Base-by-base conservation (phyloP, 345 rosid species). In the Physaria fendleri region DNA sequence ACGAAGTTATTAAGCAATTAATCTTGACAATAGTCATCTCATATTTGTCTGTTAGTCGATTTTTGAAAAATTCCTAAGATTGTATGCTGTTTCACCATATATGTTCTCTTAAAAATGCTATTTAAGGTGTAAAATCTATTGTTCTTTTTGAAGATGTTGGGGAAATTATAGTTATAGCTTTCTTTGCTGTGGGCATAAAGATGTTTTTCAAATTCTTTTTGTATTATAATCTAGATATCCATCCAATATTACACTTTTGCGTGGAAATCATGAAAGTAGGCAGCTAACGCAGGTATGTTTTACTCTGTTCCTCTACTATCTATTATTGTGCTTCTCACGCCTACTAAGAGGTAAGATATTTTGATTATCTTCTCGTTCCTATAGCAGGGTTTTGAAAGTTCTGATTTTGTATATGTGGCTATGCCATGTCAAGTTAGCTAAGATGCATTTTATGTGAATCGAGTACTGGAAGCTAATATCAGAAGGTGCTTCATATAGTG, bases 211-310 rank as follows among this genome's bases (percentile, higher is more conserved):
- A 2, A 37, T 37, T 17, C 18, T 56, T n/a, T n/a, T 46, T 27
- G 15, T 68, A 35, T 66, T 46, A n/a, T 6, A 43, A 12, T 55
- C 56, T 69, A 94, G 97, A 80, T 80, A 94, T 71, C 99, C 99
- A 23, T 96, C 99, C 57, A 74, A 87, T 64, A 90, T 94, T 54
- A 94, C 99, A 60, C 97, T 94, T 72, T 65, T 94, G 77, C 99
- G 99, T 35, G 99, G 99, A 51, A 94, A 94, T 74, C 97, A 90
- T 73, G 97, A 94, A 74, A 94, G 99, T 76, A 82, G 99, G 74
- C 99, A 94, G 77, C 87, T 94, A 64, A 94, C 99, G 25, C 99
- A 94, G 97, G 99, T 94, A 65, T 68, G 66, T 35, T 47, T 41
- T 64, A 44, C 59, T 43, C 60, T 42, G 14, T 49, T 14, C 46